phyloP scores from a whole-genome alignment of 2,329 filamentous ascomycete species.

The Botrytis galanthina region DNA sequence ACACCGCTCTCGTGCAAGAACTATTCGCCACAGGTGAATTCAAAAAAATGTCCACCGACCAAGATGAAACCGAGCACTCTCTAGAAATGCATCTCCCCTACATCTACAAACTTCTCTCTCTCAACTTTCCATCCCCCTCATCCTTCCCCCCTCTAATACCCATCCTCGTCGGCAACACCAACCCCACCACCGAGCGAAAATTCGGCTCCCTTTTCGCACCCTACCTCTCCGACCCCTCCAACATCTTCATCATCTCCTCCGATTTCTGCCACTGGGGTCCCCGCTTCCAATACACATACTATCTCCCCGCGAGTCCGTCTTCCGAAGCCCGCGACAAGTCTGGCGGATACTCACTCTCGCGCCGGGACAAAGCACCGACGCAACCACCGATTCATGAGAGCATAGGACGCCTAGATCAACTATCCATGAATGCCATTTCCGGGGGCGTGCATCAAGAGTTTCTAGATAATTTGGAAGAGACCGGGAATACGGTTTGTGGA shows the following conservation, averaged over 20 bases:
- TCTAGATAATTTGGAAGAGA: conserved; percentile 64
- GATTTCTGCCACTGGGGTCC: conserved; percentile 97
- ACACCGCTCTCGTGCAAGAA: conserved; percentile 52
- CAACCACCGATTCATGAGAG: conserved; percentile 72
- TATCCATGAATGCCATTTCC: conserved; percentile 82
- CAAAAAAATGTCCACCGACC: conserved; percentile 59
- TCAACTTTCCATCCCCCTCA: conserved; percentile 46
- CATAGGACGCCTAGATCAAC: conserved; percentile 74
- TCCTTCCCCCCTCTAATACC: conserved; percentile 74
- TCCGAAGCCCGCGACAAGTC: conserved; percentile 25
- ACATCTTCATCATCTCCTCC: conserved; percentile 84
- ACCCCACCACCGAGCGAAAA: conserved; percentile 59
- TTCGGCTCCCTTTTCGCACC: conserved; percentile 72
- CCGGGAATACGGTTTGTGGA: conserved; percentile 90
- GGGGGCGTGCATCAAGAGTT: conserved; percentile 71
- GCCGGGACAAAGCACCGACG: conserved; percentile 38
- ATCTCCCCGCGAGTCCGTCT: conserved; percentile 58
- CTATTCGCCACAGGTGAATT: conserved; percentile 56
- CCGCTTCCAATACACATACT: conserved; percentile 81
- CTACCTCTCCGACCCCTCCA: conserved; percentile 72
- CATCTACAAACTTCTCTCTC: conserved; percentile 72
- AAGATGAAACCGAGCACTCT: conserved; percentile 84
- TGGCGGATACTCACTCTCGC: conserved; percentile 36
- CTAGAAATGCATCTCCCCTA: conserved; percentile 97
- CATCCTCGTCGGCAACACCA: conserved; percentile 79